Evolutionary conservation across 73 alveolate species (phyloP), one percentile per base, ranked within the genome.

Genomic region (Tetrahymena elliotti): DNA sequence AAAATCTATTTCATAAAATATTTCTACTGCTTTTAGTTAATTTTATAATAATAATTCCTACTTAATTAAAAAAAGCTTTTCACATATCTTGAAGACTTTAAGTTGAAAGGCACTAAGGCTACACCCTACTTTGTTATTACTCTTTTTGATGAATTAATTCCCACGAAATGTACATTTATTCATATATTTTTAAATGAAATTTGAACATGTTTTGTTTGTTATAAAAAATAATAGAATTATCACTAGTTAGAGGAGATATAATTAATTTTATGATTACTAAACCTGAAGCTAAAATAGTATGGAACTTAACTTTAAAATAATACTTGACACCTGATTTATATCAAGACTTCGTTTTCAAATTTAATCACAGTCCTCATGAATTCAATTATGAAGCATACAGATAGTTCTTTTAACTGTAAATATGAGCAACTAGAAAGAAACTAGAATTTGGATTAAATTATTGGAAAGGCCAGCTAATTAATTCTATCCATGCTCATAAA

Each of bases 241-340:
- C 96, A 18, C 93, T 97, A 35, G 95, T 97, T 37, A 96, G 99
- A 95, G 99, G 98, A 34, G 99, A 97, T 95, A 95, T 97, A 4
- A 92, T 97, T 39, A 97, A 96, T 93, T 94, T 52, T 95, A 84
- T 84, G 92, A 68, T 97, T 20, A 93, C 94, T 40, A 96, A 95
- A 52, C 96, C 94, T 52, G 99, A 97, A 84, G 98, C 97, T 31
- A 39, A 95, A 1, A 38, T 93, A 11, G 82, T 97, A 84, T 35
- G 97, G 92, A 93, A 97, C 40, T 35, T 83, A 83, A 84, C 93
- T 53, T 34, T 96, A 12, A 96, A 93, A 38, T 95, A 92, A 88
- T 97, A 97, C 93, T 47, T 97, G 39, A 93, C 84, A 9, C 93
- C 96, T 6, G 98, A 97, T n/a, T 52, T 96, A 6, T 68, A 97